Conservation (phyloP, 2,329 filamentous ascomycete genomes). For the Orbilia ellipsospora region DNA sequence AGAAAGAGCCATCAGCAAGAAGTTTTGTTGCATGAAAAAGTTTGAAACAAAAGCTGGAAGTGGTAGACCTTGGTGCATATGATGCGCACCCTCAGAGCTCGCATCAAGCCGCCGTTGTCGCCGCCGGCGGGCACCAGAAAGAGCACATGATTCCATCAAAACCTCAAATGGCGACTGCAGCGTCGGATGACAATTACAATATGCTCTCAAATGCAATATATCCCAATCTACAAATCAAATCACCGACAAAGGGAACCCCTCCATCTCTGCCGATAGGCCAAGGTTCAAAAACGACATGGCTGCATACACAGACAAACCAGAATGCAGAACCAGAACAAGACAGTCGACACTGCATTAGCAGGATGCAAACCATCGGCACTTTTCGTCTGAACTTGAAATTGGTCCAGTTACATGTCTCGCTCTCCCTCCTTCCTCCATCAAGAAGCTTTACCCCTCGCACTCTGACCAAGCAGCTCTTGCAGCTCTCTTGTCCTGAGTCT, state of each 20-base stretch:
- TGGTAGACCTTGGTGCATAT: conserved; percentile 2
- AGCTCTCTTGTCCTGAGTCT: background rate
- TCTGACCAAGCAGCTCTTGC: background rate
- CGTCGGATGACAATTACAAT: too few species aligned
- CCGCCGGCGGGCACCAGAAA: conserved; percentile 14
- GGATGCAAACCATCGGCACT: conserved; percentile 46
- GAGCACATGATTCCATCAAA: conserved; percentile 44
- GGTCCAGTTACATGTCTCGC: conserved; percentile 17
- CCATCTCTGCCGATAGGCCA: background rate
- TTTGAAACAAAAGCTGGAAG: conserved; percentile 5
- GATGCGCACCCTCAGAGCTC: conserved; percentile 27
- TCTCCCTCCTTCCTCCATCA: conserved; percentile 2
- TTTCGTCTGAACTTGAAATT: conserved; percentile 53
- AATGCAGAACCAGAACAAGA: background rate
- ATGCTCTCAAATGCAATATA: background rate
- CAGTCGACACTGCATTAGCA: conserved; percentile 32
- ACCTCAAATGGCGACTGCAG: conserved; percentile 6
- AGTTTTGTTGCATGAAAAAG: conserved; percentile 5
- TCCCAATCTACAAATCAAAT: conserved; percentile 6
- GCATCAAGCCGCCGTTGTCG: conserved; percentile 13
- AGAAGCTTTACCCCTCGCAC: conserved; percentile 37
- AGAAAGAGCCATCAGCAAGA: too few species aligned
- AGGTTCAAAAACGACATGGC: conserved; percentile 6
- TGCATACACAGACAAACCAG: conserved; percentile 11
- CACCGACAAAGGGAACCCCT: conserved; percentile 14